These are phyloP conservation scores for Erythrobasidium yunnanense DNA, from an alignment of 768 basidiomycete species.

Conservation along the genomic window DNA sequence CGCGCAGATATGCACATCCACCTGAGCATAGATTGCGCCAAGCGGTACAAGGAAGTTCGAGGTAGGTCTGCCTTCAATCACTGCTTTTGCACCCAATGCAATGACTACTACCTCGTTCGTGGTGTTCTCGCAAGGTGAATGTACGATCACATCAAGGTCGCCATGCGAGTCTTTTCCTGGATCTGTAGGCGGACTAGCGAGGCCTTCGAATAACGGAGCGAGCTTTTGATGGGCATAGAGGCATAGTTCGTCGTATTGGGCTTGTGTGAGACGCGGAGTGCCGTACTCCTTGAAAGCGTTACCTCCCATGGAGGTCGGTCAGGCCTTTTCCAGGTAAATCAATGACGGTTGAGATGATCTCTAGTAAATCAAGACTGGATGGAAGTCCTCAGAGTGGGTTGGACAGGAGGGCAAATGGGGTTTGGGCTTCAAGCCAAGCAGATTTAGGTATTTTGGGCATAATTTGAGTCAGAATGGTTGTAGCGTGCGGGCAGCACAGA, in stretches of 20 bases:
- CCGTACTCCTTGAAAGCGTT: neutral
- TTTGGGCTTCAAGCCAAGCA: too few species aligned
- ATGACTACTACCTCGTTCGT: neutral
- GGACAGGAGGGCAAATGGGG: too few species aligned
- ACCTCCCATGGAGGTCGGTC: neutral
- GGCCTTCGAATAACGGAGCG: neutral
- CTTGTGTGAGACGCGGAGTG: neutral
- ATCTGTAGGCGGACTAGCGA: neutral
- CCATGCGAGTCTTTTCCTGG: neutral
- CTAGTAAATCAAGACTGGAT: neutral
- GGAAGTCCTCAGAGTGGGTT: neutral
- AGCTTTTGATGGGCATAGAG: neutral
- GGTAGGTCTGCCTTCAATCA: neutral
- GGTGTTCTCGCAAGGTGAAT: too few species aligned
- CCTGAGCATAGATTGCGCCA: neutral
- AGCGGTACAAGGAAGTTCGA: neutral
- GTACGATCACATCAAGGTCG: neutral
- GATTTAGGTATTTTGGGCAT: too few species aligned
- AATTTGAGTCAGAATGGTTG: too few species aligned
- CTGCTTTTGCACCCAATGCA: neutral
- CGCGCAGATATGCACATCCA: neutral
- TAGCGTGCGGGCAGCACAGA: too few species aligned
- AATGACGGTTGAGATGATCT: neutral
- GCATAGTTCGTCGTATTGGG: neutral
- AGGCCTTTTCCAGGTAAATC: neutral